These are phyloP conservation scores for Hordeum marinum DNA, from an alignment of 176 grass and related monocot species.

Conservation along the genomic window DNA sequence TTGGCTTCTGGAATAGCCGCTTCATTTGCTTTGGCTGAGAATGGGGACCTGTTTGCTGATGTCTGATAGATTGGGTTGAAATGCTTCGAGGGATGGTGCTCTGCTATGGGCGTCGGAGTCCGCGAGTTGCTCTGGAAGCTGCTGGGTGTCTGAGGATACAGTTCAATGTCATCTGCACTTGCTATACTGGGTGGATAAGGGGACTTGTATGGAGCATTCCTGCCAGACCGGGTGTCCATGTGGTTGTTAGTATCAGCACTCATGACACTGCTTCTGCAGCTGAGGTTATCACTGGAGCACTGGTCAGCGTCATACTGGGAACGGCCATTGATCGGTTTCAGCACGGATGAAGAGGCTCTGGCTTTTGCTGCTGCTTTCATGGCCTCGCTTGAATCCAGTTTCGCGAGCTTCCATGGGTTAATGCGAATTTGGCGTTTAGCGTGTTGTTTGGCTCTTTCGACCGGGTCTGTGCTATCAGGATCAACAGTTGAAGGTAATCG, in stretches of 20 bases:
- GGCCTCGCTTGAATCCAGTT: conserved; percentile 82
- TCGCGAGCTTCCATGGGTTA: conserved; percentile 93
- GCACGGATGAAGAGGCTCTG: conserved; percentile 88
- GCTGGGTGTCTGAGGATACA: conserved; percentile 52
- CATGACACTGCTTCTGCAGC: conserved; percentile 50
- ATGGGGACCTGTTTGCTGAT: conserved; percentile 60
- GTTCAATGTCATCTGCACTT: conserved; percentile 69
- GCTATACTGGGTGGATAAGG: conserved; percentile 64
- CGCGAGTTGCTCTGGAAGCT: conserved; percentile 47
- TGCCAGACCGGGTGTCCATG: conserved; percentile 32
- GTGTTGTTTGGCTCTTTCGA: conserved; percentile 48
- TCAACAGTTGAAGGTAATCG: conserved; percentile 87
- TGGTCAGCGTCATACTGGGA: conserved; percentile 31
- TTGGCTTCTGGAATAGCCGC: conserved; percentile 9
- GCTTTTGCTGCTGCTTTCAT: conserved; percentile 87
- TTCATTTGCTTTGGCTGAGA: conserved; percentile 45
- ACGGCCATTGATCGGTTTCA: conserved; percentile 60
- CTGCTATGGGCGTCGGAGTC: conserved; percentile 35
- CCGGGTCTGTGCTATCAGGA: conserved; percentile 66
- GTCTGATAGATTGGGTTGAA: conserved; percentile 90
- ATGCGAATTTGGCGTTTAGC: conserved; percentile 71
- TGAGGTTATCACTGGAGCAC: conserved; percentile 41
- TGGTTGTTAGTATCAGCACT: conserved; percentile 52
- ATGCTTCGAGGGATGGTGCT: conserved; percentile 56
- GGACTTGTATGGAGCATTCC: conserved; percentile 37